Evolutionary conservation across 1,139 yeast genomes (phyloP), one percentile per base, ranked within the genome.

Genomic region (Suhomyces kunorum): DNA sequence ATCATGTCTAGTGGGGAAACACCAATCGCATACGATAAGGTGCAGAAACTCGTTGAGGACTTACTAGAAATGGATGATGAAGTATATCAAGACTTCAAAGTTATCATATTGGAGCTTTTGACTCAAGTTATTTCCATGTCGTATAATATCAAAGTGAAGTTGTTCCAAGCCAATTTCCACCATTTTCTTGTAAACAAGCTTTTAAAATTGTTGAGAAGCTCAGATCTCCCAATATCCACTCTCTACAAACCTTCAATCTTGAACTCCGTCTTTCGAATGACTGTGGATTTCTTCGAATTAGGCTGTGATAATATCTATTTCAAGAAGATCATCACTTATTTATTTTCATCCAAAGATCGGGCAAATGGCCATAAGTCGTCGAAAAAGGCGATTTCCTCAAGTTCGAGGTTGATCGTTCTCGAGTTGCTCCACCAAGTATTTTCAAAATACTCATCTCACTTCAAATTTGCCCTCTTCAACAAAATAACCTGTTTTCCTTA

Each of bases 231-330:
- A 3, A 11, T 38, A 9, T 36, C 36, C 13, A 7, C 20, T 5
- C 15, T 32, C 13, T 22, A 32, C 15, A 44, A 28, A 32, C 54
- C 58, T 0, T 47, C 54, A 33, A 28, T 47, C 5, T 33, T 59
- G 13, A 51, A 51, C 32, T 66, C 58, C 32, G 44, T 54, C 22
- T 40, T 50, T 19, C 49, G 64, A n/a, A 43, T 69, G 17, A 49
- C 66, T 9, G 40, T 63, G 0, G 40, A 49, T 8, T 56, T 70
- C 28, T 47, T 63, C 37, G 74, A 69, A 45, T 50, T 70, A 17
- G 77, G 77, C 0, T 64, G 71, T 50, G 60, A 59, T 33, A 53
- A 58, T 2, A 44, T 45, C 8, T 44, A 45, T 22, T 48, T 68
- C 28, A 50, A 54, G 34, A 49, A 46, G 31, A 40, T 67, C 11